Evolutionary conservation across 495 filamentous ascomycete species (phyloP).

Genomic region (Xylaria cubensis): DNA sequence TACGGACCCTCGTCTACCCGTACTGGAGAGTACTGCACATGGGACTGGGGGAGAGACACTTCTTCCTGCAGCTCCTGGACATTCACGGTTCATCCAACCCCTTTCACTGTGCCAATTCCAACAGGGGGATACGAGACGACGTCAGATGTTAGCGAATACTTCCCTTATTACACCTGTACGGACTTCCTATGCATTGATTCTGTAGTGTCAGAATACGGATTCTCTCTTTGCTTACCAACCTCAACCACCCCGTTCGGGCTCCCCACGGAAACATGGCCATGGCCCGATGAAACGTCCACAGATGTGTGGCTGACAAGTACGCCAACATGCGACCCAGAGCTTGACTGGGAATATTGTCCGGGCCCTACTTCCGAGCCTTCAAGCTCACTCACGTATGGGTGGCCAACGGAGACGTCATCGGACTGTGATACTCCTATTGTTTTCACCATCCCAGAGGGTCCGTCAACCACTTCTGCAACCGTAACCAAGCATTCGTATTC

Average conservation of each 20-base stretch:
- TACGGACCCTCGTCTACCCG: background rate
- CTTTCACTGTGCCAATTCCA: slow-evolving; percentile 9
- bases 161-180: slow-evolving; percentile 22
- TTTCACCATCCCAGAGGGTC: background rate
- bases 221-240: slow-evolving; percentile 15
- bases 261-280: background rate
- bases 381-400: background rate
- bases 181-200: slow-evolving; percentile 21
- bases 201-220: slow-evolving; percentile 24
- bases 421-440: background rate
- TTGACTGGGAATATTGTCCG: slow-evolving; percentile 3
- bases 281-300: background rate
- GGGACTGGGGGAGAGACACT: slow-evolving; percentile 12
- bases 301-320: background rate
- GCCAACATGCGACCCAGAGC: background rate
- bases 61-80: slow-evolving; percentile 17
- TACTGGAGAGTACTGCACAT: slow-evolving; percentile 16
- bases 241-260: background rate
- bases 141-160: background rate
- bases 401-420: slow-evolving; percentile 10
- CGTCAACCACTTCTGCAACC: background rate
- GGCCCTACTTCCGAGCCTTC: background rate
- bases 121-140: slow-evolving; percentile 24
- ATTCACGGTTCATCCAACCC: slow-evolving; percentile 9
- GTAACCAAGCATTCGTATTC: slow-evolving; percentile 15